These are phyloP conservation scores for Cystobasidium tubakii DNA, from an alignment of 768 basidiomycete genomes.

Conservation along the genomic window DNA sequence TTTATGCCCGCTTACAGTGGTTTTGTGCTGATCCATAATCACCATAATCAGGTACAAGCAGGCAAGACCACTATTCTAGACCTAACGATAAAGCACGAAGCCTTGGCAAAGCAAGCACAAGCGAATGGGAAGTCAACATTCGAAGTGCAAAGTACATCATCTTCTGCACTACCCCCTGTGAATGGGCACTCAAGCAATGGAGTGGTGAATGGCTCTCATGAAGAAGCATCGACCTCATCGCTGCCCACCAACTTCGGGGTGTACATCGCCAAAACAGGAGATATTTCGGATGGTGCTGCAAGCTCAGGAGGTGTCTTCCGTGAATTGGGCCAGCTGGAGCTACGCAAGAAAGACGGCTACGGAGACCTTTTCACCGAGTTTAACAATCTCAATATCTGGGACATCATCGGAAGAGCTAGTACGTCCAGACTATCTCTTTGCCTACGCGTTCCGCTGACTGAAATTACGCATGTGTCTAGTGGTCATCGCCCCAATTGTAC, in stretches of 20 bases:
- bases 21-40: background rate
- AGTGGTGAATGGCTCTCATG: background rate
- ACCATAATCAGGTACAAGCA: constrained; percentile 22
- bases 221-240: background rate
- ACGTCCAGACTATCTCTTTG: background rate
- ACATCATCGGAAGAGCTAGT: constrained; percentile 33
- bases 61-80: constrained; percentile 36
- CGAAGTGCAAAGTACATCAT: background rate
- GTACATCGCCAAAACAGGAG: constrained; percentile 33
- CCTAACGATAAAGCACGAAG: constrained; percentile 35
- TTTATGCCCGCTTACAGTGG: background rate
- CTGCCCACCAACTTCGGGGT: constrained; percentile 15
- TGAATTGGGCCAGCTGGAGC: constrained; percentile 25
- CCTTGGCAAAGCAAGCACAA: constrained; percentile 9
- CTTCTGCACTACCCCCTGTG: background rate
- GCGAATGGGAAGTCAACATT: background rate
- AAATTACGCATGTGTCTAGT: too few species aligned
- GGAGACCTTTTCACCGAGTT: constrained; percentile 35
- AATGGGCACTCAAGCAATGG: background rate
- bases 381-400: constrained; percentile 30
- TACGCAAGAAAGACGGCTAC: constrained; percentile 33
- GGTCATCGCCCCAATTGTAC: constrained; percentile 26
- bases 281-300: constrained; percentile 20
- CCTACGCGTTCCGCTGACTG: too few species aligned
- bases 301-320: constrained; percentile 12